phyloP scores from a whole-genome alignment of 2,329 filamentous ascomycete species.

The Didymella segeticola region DNA sequence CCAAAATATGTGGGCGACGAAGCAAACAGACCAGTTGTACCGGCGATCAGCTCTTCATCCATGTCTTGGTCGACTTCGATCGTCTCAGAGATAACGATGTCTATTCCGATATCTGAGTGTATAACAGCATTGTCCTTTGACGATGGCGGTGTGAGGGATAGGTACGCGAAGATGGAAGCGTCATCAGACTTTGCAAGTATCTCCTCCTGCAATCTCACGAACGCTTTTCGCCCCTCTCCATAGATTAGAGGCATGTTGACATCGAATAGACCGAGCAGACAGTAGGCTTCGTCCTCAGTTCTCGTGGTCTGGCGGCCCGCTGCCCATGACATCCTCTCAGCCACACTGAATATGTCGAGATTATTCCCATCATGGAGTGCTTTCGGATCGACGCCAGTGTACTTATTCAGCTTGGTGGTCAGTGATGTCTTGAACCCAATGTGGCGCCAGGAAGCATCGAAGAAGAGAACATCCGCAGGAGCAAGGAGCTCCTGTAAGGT shows the following conservation, averaged over 20 bases:
- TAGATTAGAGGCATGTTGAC: not conserved
- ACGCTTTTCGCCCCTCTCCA: not conserved
- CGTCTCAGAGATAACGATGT: no score
- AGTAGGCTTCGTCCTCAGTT: not conserved
- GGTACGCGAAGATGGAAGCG: not conserved
- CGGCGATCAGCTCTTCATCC: no score
- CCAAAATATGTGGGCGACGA: no score
- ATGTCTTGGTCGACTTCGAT: no score
- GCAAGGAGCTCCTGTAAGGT: not conserved
- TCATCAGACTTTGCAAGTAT: not conserved
- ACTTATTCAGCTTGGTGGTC: not conserved
- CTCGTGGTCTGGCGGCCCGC: not conserved
- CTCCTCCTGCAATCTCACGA: not conserved
- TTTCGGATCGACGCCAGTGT: not conserved
- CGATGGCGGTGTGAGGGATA: not conserved
- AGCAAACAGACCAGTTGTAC: no score
- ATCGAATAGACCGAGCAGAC: not conserved
- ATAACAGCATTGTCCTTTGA: not conserved
- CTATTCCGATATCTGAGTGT: not conserved
- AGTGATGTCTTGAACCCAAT: not conserved
- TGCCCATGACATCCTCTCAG: not conserved
- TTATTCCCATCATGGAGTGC: not conserved
- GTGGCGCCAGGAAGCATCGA: not conserved
- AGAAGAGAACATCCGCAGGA: not conserved
- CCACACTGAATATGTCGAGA: not conserved